These are phyloP conservation scores for Yamadazyma epiphylla DNA, from an alignment of 1,139 yeast species.

Conservation along the genomic window DNA sequence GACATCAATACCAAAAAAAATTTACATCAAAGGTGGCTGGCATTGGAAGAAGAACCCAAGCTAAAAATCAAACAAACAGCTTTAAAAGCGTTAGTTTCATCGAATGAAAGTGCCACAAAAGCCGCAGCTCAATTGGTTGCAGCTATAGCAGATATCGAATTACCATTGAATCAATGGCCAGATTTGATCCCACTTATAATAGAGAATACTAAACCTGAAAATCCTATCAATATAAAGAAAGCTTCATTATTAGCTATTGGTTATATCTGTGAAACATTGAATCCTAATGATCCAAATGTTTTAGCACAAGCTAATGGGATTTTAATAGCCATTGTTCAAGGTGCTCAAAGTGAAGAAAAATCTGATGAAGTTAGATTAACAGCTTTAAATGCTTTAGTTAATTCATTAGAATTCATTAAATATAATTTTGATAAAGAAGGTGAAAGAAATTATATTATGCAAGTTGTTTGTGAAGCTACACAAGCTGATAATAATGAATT, in stretches of 20 bases:
- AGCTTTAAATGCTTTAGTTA: constrained; percentile 87
- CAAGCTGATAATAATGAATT: constrained; percentile 79
- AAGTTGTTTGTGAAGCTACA: constrained; percentile 97
- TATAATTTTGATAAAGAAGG: constrained; percentile 88
- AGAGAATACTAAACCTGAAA: constrained; percentile 76
- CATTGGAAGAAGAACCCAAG: constrained; percentile 52
- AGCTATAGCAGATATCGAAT: constrained; percentile 91
- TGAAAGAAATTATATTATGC: constrained; percentile 96
- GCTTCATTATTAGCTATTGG: constrained; percentile 89
- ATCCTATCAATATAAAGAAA: constrained; percentile 75
- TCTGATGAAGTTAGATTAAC: constrained; percentile 75
- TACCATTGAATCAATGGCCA: constrained; percentile 86
- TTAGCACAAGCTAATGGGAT: constrained; percentile 87
- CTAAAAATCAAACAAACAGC: constrained; percentile 66
- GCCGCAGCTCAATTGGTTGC: constrained; percentile 94
- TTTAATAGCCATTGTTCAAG: constrained; percentile 92
- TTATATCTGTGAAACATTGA: constrained; percentile 92
- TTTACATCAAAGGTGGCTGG: constrained; percentile 61
- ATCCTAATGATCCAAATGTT: constrained; percentile 76
- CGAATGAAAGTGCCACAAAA: constrained; percentile 78
- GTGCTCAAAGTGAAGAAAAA: constrained; percentile 83
- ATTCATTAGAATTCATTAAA: constrained; percentile 85
- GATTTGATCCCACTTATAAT: constrained; percentile 80
- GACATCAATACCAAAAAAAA: constrained; percentile 48
- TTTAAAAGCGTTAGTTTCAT: constrained; percentile 57